A percentile compares a stretch with the other conserved stretches of the same genome.
Evolutionary conservation across 768 basidiomycete species (phyloP).

Genomic region (Lanmaoa pseudosensibilis): DNA sequence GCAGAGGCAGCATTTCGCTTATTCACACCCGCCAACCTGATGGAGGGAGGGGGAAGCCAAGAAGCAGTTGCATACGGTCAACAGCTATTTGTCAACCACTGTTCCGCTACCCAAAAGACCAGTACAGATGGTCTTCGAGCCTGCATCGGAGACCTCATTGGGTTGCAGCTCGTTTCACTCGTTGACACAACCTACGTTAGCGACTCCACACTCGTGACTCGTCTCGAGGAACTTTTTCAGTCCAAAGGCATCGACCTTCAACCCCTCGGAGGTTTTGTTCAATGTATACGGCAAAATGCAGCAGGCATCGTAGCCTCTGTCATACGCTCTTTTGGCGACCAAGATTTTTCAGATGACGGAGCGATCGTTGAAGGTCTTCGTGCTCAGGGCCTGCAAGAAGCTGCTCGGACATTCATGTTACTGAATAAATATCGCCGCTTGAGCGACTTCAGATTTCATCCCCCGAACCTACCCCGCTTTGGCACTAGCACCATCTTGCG

Average conservation of each 20-base stretch:
- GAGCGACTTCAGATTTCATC: constrained; percentile 52
- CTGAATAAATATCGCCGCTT: constrained; percentile 53
- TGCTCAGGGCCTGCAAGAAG: constrained; percentile 33
- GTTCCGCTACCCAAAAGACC: constrained; percentile 55
- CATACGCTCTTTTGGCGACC: constrained; percentile 64
- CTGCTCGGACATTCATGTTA: constrained; percentile 46
- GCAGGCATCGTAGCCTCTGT: constrained; percentile 61
- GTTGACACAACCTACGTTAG: constrained; percentile 35
- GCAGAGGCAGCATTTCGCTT: constrained; percentile 64
- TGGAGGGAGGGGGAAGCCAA: constrained; percentile 37
- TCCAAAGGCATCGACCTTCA: constrained; percentile 32
- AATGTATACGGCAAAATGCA: constrained; percentile 42
- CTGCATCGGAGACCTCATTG: constrained; percentile 72
- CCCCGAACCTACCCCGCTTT: constrained; percentile 66
- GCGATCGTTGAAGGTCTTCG: constrained; percentile 50
- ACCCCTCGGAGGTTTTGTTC: constrained; percentile 34
- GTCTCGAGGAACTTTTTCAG: constrained; percentile 39
- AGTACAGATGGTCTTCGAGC: constrained; percentile 50
- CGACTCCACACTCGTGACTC: constrained; percentile 21
- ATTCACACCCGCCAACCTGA: constrained; percentile 67
- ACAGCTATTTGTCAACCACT: constrained; percentile 58
- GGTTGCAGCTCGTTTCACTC: constrained; percentile 53
- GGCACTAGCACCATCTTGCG: constrained; percentile 48
- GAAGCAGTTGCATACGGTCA: constrained; percentile 39
- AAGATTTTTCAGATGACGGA: constrained; percentile 56